Base-by-base conservation (phyloP, 441 rosid species). In the Pelargonium exstipulatum region DNA sequence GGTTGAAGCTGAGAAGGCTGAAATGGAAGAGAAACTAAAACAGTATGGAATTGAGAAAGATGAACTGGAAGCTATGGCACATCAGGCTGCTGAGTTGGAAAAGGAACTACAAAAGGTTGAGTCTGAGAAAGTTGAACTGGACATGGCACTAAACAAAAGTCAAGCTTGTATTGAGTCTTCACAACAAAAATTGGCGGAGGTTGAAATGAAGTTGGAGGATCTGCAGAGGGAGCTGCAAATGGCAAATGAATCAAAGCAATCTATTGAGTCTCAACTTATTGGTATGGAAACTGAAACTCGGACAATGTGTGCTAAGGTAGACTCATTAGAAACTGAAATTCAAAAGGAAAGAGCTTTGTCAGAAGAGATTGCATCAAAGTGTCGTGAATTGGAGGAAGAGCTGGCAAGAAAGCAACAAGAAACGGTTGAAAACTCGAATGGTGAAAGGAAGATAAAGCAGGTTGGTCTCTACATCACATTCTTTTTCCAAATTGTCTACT, bases 381-480 rank as follows among this genome's bases (percentile, higher is more conserved):
- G 85, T 64, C 58, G 70, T 55, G 78, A 81, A 70, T 79, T 88
- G 68, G 85, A 85, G 82, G 85, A 79, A 8, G 91, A 88, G 75
- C 82, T 87, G 74, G 74, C 75, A 14, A 83, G 80, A 71, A 70
- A 90, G 20, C 60, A 49, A 9, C 73, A 61, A n/a, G 22, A 8
- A 16, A 17, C 26, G 0, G 32, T 69, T 64, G 74, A 76, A 32
- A 74, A 70, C 79, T 79, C 74, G 70, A 79, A 77, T 62, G 83
- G 73, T 4, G 83, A 79, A 72, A 69, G 74, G 79, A 88, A 84
- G 82, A 76, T 70, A 62, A 84, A 81, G 68, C 92, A 90, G 96
- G 98, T 89, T 22, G 74, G 22, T 51, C 16, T 51, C 58, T 16
- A 8, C 14, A 51, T 16, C 58, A 14, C 16, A 5, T 5, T 51